Percentiles rank a stretch among this genome's conserved stretches.
These are phyloP conservation scores for Fusarium sp. DNA, from an alignment of 2,329 filamentous ascomycete species.

Conservation along the genomic window DNA sequence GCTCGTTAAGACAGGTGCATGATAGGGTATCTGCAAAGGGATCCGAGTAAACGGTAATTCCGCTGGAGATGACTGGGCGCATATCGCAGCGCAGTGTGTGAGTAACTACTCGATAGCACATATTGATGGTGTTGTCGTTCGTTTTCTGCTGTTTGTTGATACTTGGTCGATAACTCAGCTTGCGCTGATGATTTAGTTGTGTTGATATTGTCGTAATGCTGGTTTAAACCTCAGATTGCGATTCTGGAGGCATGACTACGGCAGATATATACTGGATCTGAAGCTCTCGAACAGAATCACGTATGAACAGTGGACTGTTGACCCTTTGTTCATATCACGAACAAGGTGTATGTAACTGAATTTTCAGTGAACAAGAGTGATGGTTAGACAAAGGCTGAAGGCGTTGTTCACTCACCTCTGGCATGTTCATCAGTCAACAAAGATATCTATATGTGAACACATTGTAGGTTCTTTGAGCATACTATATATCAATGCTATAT, in stretches of 20 bases:
- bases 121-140: slow-evolving; percentile 3
- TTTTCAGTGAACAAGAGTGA: not conserved
- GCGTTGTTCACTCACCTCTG: not conserved
- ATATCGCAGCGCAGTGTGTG: slow-evolving; percentile 48
- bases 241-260: not conserved
- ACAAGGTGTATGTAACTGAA: slow-evolving; percentile 2
- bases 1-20: slow-evolving; percentile 37
- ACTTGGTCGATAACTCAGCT: not conserved
- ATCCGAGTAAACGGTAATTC: slow-evolving; percentile 36
- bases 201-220: not conserved
- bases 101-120: slow-evolving; percentile 43
- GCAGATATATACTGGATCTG: not conserved
- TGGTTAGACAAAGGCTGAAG: not conserved
- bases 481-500: not conserved
- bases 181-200: not conserved
- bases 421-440: not conserved
- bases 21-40: slow-evolving; percentile 34
- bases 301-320: not conserved
- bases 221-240: not conserved
- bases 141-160: not conserved
- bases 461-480: not conserved
- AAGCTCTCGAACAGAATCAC: not conserved
- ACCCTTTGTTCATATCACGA: slow-evolving; percentile 13
- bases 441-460: not conserved
- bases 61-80: slow-evolving; percentile 45